Conservation (phyloP, 768 basidiomycete species). For the Cystofilobasidium ferigula region DNA sequence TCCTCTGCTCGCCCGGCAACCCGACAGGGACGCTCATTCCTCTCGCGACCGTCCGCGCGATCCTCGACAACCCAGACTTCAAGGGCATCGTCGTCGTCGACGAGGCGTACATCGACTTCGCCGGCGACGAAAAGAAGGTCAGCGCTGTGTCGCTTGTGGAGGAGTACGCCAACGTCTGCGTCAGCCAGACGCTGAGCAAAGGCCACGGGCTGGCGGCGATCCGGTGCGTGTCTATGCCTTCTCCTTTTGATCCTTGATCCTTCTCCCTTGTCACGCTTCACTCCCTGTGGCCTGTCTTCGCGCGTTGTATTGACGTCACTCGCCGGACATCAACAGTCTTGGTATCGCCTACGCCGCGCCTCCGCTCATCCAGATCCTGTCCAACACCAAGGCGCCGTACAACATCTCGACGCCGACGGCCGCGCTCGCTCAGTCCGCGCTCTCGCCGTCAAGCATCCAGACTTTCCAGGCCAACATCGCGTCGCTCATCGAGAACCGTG, state of each 20-base stretch:
- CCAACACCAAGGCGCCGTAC: conserved; percentile 95
- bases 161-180: conserved; percentile 73
- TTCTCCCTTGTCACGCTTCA: background rate
- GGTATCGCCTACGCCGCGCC: conserved; percentile 85
- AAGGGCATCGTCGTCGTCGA: conserved; percentile 88
- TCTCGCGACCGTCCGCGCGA: conserved; percentile 52
- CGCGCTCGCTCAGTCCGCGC: conserved; percentile 63
- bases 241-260: background rate
- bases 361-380: conserved; percentile 75
- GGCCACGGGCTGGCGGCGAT: conserved; percentile 93
- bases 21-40: conserved; percentile 83
- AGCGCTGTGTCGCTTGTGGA: conserved; percentile 54
- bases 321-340: conserved; percentile 54
- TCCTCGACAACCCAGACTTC: conserved; percentile 70
- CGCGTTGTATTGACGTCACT: background rate
- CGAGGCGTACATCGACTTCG: conserved; percentile 96
- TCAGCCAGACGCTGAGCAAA: conserved; percentile 95
- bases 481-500: conserved; percentile 52
- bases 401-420: conserved; percentile 89
- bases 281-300: background rate
- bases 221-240: conserved; percentile 47
- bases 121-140: conserved; percentile 42
- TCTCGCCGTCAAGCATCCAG: conserved; percentile 54
- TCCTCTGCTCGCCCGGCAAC: conserved; percentile 94
- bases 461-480: conserved; percentile 57